Conservation (phyloP, 441 rosid species). For the Theobroma grandiflorum region DNA sequence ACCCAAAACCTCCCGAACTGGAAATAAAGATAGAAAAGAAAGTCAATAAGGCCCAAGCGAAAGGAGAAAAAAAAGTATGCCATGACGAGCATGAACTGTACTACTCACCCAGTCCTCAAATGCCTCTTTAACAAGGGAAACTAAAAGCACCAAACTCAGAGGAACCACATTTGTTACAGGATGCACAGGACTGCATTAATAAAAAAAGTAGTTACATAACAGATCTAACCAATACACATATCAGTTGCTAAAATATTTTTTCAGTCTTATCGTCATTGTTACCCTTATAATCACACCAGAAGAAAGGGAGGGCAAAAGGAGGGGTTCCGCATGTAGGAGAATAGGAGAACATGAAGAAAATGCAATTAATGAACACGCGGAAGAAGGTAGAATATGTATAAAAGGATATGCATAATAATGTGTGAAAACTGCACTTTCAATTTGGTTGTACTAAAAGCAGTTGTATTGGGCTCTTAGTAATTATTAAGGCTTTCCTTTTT, state of each 20-base stretch:
- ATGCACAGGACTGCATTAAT: constrained; percentile 88
- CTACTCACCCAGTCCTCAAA: constrained; percentile 98
- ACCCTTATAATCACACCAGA: neutral
- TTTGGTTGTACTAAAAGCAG: constrained; percentile 8
- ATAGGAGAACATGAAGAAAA: neutral
- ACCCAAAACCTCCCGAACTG: neutral
- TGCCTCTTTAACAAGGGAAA: constrained; percentile 97
- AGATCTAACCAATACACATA: constrained; percentile 1
- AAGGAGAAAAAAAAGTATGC: constrained; percentile 4
- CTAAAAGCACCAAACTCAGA: constrained; percentile 91
- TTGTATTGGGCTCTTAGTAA: neutral
- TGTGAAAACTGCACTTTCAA: neutral
- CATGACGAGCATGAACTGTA: constrained; percentile 29
- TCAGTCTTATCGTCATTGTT: neutral
- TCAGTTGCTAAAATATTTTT: neutral
- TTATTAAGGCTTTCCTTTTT: neutral
- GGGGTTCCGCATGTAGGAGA: neutral
- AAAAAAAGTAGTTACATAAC: constrained; percentile 34
- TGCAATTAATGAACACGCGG: constrained; percentile 7
- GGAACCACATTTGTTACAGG: constrained; percentile 96
- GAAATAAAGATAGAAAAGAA: constrained; percentile 14
- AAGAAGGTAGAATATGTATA: neutral
- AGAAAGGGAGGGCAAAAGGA: neutral
- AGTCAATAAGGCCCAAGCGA: neutral
- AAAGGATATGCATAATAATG: neutral